phyloP scores from a whole-genome alignment of 768 basidiomycete genomes.

The Podaxis sp. region DNA sequence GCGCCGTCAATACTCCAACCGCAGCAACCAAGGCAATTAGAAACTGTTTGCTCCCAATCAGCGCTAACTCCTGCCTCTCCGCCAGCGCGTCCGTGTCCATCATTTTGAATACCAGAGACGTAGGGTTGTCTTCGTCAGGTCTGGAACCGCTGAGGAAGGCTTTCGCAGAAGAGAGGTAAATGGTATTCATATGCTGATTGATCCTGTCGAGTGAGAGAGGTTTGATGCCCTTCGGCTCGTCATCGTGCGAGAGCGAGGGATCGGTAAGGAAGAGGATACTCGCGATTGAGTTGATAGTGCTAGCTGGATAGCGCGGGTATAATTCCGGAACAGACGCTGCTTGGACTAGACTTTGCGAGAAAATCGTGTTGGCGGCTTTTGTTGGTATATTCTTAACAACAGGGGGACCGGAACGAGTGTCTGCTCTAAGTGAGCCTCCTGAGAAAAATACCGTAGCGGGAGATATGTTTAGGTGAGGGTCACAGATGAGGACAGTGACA shows the following conservation, averaged over 20 bases:
- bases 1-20: background rate
- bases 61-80: background rate
- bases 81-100: background rate
- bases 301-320: background rate
- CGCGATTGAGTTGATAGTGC: background rate
- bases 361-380: background rate
- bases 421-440: background rate
- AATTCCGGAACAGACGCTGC: background rate
- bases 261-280: conserved; percentile 1
- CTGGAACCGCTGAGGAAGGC: conserved; percentile 6
- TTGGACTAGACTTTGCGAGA: conserved; percentile 2
- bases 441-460: background rate
- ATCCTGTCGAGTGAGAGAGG: background rate
- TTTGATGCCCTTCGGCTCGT: background rate
- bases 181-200: conserved; percentile 2
- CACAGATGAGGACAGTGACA: background rate
- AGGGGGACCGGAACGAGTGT: background rate
- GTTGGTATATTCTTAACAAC: background rate
- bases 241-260: background rate
- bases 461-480: background rate
- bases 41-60: background rate
- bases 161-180: background rate
- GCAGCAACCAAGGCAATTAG: background rate
- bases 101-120: background rate
- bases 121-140: background rate